Conservation (phyloP, 495 filamentous ascomycete genomes). For the Penicillium riverlandense region DNA sequence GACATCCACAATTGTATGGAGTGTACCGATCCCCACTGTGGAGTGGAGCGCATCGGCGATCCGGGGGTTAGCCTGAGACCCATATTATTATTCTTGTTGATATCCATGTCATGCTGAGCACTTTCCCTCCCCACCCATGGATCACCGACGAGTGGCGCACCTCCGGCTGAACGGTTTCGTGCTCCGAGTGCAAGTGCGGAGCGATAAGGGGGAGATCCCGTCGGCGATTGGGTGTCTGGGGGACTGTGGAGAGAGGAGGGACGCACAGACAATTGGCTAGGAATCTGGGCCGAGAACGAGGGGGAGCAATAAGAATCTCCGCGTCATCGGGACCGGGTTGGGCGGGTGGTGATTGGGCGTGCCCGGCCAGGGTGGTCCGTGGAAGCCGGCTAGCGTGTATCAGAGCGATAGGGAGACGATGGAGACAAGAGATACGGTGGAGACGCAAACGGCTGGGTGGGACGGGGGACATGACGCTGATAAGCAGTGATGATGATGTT, state of each 20-base stretch:
- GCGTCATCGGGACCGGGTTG: slow-evolving; percentile 11
- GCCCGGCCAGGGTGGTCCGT: neutral
- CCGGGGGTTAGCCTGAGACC: slow-evolving; percentile 12
- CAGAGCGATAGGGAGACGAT: neutral
- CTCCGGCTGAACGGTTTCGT: slow-evolving; percentile 1
- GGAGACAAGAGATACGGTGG: neutral
- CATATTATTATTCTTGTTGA: neutral
- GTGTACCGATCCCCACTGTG: neutral
- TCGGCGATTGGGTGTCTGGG: too few species aligned
- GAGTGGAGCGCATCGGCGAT: slow-evolving; percentile 16
- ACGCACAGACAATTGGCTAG: slow-evolving; percentile 12
- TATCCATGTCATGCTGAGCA: too few species aligned
- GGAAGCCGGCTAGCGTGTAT: neutral
- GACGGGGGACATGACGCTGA: slow-evolving; percentile 8
- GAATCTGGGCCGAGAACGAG: slow-evolving; percentile 11
- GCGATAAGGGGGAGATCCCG: too few species aligned
- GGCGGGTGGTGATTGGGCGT: slow-evolving; percentile 3
- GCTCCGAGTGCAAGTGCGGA: neutral
- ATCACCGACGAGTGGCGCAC: neutral
- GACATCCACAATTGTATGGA: too few species aligned
- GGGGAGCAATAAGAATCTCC: slow-evolving; percentile 11
- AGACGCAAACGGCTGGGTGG: slow-evolving; percentile 3
- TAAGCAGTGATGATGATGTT: slow-evolving; percentile 16
- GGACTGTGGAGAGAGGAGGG: neutral
- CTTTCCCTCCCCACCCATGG: too few species aligned